Evolutionary conservation across 2,329 filamentous ascomycete species (phyloP).

Genomic region (Rhynchosporium secalis): DNA sequence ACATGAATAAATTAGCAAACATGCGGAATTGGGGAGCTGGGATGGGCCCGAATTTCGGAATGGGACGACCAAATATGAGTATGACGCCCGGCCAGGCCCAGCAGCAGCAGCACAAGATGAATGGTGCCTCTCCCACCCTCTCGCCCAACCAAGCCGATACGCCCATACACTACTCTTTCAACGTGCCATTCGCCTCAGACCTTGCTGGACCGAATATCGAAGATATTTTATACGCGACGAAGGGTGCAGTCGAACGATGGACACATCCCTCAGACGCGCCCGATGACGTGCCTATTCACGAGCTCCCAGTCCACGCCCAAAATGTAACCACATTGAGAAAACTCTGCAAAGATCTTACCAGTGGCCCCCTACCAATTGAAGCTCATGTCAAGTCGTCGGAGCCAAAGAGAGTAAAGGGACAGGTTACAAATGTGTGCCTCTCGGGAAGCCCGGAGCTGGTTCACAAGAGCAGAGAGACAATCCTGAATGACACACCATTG

Average conservation of each 20-base stretch:
- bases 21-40: slow-evolving; percentile 72
- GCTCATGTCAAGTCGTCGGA: slow-evolving; percentile 82
- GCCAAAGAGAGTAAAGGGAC: slow-evolving; percentile 67
- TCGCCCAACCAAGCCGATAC: slow-evolving; percentile 72
- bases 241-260: slow-evolving; percentile 86
- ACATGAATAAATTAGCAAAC: slow-evolving; percentile 70
- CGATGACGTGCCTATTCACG: slow-evolving; percentile 80
- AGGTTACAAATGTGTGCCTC: slow-evolving; percentile 85
- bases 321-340: slow-evolving; percentile 79
- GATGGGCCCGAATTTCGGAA: slow-evolving; percentile 68
- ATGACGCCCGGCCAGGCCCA: slow-evolving; percentile 46
- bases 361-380: slow-evolving; percentile 69
- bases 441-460: slow-evolving; percentile 86
- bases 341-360: slow-evolving; percentile 80
- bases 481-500: slow-evolving; percentile 89
- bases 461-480: slow-evolving; percentile 83
- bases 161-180: slow-evolving; percentile 91
- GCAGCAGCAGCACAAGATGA: slow-evolving; percentile 56
- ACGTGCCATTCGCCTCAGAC: slow-evolving; percentile 92
- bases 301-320: slow-evolving; percentile 86
- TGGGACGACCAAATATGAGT: slow-evolving; percentile 51
- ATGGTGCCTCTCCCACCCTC: slow-evolving; percentile 56
- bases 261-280: slow-evolving; percentile 85
- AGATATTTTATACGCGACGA: slow-evolving; percentile 90
- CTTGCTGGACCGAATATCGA: slow-evolving; percentile 90